phyloP scores from a whole-genome alignment of 2,329 filamentous ascomycete species.

The Hypoxylon sp. region DNA sequence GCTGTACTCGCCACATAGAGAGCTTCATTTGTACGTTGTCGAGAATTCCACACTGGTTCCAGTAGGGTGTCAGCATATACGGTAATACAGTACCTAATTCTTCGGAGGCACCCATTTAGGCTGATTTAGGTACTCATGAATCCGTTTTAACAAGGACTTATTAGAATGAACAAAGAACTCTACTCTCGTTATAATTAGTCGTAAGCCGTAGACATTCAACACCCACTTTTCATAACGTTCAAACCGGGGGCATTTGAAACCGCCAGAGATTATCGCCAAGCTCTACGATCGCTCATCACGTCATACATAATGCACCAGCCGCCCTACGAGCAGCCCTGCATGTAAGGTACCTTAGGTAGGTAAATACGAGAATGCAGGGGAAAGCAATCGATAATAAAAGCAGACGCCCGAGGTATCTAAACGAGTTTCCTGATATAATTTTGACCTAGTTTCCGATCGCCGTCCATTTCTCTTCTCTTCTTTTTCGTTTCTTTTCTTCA shows the following conservation, averaged over 20 bases:
- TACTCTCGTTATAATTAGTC: not conserved
- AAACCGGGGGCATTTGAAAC: not conserved
- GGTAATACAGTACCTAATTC: no score
- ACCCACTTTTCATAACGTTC: not conserved
- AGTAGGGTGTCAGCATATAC: no score
- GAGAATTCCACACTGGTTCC: no score
- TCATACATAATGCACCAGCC: not conserved
- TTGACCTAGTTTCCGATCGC: not conserved
- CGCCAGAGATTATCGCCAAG: conserved; percentile 5
- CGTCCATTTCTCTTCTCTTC: not conserved
- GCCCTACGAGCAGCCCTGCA: not conserved
- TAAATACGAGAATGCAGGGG: not conserved
- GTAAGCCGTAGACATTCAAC: not conserved
- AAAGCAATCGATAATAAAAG: conserved; percentile 5
- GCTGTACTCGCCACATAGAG: no score
- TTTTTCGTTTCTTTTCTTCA: not conserved
- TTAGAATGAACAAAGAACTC: not conserved
- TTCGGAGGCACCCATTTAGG: no score
- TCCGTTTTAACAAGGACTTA: not conserved
- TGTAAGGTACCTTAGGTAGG: no score
- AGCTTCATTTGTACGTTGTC: no score
- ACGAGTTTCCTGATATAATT: not conserved
- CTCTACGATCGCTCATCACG: not conserved
- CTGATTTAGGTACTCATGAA: not conserved
- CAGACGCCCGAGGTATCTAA: conserved; percentile 23